Evolutionary conservation across 2,329 filamentous ascomycete genomes (phyloP), one percentile per base, ranked within the genome.

Genomic region (Pleochaeta shiraiana): DNA sequence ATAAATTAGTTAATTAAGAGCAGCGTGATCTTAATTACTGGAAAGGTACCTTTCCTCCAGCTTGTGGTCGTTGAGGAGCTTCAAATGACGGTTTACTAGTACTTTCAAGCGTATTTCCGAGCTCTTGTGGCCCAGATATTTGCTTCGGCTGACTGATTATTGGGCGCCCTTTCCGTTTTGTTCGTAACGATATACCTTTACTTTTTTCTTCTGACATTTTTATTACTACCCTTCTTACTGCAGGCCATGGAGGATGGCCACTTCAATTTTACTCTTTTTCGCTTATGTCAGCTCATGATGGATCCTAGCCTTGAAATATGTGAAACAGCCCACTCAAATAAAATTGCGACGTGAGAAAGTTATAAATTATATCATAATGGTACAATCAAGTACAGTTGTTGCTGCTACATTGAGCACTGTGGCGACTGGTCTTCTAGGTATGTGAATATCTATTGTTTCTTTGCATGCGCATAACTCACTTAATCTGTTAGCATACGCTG

Each of bases 101-200:
- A 64, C 72, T 74, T 67, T 74, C 73, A 72, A 72, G 64, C 70
- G 73, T 71, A 28, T 75, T 72, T 65, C 73, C 78, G 68, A 82
- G 80, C 16, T 76, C 75, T 67, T 85, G 80, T 24, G 83, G 83
- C 34, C 75, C 78, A 3, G 83, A 85, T 68, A 86, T 85, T 72
- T 85, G 81, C 67, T 78, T 77, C 31, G 82, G 82, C 6, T 82
- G 79, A 72, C 82, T 84, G 71, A 85, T 85, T 65, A 76, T 76
- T 21, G 82, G 81, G n/a, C 82, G 79, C 57, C 74, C 76, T 71
- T 83, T 84, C 70, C 83, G 77, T 74, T 84, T 85, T 65, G 76
- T 84, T 45, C 83, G 78, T 65, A 86, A 78, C 65, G 83, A 86
- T 69, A 83, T 81, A 21, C 72, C 72, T 74, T 81, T 83, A 73